phyloP scores from a whole-genome alignment of 78 protist species.

The Isochrysis galbana region DNA sequence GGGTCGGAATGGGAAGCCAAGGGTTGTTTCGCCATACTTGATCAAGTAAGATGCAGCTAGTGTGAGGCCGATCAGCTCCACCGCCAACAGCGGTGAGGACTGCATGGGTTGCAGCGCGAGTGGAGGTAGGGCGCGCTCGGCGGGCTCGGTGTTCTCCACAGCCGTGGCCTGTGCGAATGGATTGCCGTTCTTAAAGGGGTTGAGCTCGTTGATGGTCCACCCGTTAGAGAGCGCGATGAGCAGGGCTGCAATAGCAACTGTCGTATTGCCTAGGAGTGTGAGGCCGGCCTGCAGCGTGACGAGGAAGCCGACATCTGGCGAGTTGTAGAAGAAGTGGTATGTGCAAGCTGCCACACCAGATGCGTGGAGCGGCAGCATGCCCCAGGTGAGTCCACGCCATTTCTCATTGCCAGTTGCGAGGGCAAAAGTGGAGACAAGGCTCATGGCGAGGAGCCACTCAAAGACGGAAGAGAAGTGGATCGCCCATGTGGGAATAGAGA shows the following conservation, averaged over 20 bases:
- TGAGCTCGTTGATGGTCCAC: not conserved
- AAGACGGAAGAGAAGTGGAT: slow-evolving; percentile 20
- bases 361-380: slow-evolving; percentile 53
- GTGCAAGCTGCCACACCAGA: slow-evolving; percentile 52
- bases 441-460: not conserved
- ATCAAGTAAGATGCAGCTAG: too few species aligned
- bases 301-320: slow-evolving; percentile 11
- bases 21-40: too few species aligned
- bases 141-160: too few species aligned
- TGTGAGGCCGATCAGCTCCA: too few species aligned
- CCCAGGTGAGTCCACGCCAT: slow-evolving; percentile 48
- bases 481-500: slow-evolving; percentile 45
- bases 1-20: too few species aligned
- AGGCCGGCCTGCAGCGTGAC: not conserved
- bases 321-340: slow-evolving; percentile 52
- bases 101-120: too few species aligned
- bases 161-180: too few species aligned
- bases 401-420: not conserved
- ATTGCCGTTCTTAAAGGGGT: too few species aligned
- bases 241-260: not conserved
- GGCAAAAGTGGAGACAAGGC: not conserved
- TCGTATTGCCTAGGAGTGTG: slow-evolving; percentile 7
- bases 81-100: too few species aligned
- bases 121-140: too few species aligned
- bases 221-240: slow-evolving; percentile 30